Conservation (phyloP, 805 yeast genomes). For the Kockiozyma suomiensis region DNA sequence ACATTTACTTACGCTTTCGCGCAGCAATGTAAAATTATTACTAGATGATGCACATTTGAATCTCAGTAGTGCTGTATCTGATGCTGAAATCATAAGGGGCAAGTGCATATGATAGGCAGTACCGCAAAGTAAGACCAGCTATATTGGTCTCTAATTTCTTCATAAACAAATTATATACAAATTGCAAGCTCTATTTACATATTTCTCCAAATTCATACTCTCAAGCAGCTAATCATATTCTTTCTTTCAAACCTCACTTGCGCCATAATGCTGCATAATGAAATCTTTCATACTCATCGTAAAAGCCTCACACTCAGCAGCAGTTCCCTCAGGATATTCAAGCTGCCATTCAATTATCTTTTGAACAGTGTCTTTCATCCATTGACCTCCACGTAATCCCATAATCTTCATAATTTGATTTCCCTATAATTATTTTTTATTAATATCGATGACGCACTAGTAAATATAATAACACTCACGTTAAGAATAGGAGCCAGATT, state of each 20-base stretch:
- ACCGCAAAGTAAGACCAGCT: no score
- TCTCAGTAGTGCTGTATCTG: not conserved
- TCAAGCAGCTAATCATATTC: not conserved
- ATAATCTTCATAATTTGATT: conserved; percentile 59
- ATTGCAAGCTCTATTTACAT: not conserved
- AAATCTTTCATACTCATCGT: conserved; percentile 4
- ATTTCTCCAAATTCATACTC: no score
- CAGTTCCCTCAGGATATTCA: conserved; percentile 61
- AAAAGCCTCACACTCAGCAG: conserved; percentile 57
- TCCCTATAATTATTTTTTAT: conserved; percentile 43
- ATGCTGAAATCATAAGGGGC: not conserved
- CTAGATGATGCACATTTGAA: not conserved
- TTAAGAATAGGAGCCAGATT: conserved; percentile 66
- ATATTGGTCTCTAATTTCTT: no score
- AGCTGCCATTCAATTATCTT: conserved; percentile 73
- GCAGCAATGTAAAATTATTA: not conserved
- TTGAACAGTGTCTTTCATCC: conserved; percentile 67
- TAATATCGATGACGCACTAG: not conserved
- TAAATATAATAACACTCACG: conserved; percentile 40
- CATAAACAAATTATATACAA: not conserved
- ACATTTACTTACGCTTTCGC: not conserved
- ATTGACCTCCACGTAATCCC: conserved; percentile 76
- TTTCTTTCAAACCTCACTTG: not conserved
- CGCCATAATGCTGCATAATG: not conserved
- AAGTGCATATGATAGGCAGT: not conserved